Evolutionary conservation across 2,329 filamentous ascomycete genomes (phyloP).

Genomic region (Aspergillus sp.): DNA sequence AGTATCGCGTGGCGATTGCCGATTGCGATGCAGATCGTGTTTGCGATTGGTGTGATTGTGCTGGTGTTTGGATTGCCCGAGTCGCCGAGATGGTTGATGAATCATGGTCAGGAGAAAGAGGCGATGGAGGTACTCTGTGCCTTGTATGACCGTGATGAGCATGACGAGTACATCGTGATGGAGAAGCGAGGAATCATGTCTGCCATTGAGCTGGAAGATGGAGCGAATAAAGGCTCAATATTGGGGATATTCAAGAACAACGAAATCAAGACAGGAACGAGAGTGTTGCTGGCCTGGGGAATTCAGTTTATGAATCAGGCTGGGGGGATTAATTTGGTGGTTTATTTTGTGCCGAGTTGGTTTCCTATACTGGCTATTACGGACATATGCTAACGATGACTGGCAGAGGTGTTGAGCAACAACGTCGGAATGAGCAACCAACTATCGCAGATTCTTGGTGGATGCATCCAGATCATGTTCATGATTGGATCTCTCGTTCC

Average conservation of each 20-base stretch:
- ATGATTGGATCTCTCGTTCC: conserved; percentile 37
- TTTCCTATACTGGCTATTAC: conserved; percentile 28
- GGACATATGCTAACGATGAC: conserved; percentile 25
- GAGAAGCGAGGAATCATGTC: too few species aligned
- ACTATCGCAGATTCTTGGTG: conserved; percentile 43
- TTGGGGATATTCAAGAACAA: conserved; percentile 37
- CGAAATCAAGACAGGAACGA: conserved; percentile 34
- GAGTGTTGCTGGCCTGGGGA: conserved; percentile 42
- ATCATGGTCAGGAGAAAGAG: conserved; percentile 4
- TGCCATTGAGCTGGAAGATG: not conserved
- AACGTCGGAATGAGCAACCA: conserved; percentile 37
- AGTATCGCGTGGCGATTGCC: conserved; percentile 20
- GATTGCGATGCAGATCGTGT: conserved; percentile 29
- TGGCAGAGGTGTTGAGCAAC: conserved; percentile 1
- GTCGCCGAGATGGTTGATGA: conserved; percentile 15
- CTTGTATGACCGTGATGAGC: not conserved
- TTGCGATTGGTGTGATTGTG: conserved; percentile 35
- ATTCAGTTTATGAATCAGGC: conserved; percentile 45
- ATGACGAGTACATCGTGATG: not conserved
- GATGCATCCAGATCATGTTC: conserved; percentile 24
- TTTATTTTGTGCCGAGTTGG: conserved; percentile 32
- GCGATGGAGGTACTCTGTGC: conserved; percentile 3
- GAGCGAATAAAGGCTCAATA: conserved; percentile 30
- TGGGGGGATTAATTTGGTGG: conserved; percentile 41
- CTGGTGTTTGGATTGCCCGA: conserved; percentile 25